Base-by-base conservation (phyloP, 2,329 filamentous ascomycete genomes). In the Zelopaecilomyces penicillatus region DNA sequence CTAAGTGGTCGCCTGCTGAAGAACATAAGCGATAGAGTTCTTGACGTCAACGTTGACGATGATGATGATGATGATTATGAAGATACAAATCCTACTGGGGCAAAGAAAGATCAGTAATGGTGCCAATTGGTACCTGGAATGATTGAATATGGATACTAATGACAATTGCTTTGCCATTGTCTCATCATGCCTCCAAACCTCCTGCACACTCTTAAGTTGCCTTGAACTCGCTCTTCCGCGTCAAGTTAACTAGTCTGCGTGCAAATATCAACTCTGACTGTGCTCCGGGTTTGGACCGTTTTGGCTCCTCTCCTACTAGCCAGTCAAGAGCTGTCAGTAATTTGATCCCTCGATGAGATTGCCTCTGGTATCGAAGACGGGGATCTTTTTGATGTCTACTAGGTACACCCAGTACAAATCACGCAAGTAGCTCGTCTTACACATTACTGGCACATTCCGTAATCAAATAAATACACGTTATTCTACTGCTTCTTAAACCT, bases 151-250 rank as follows among this genome's bases (percentile, higher is more conserved):
- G 48, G 60, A 51, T 63, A 47, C 58, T 47, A 44, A 44, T 47
- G 9, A 4, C 36, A 38, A 46, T 44, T 33, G 51, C 52, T 26
- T 47, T 47, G 53, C 42, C 44, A 53, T 31, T 51, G 57, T 64
- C 64, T 26, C 19, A 7, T n/a, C 10, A 31, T 29, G 11, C 35
- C 12, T 35, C 26, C 19, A 34, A 9, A 10, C n/a, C 31, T 35
- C 27, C 12, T 85, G 88, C 88, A 91, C 85, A 84, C 86, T 85
- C 84, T 95, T 95, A 85, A 95, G 89, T 93, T 95, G 87, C 78
- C 87, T 89, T 78, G 77, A 80, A 70, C 68, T 64, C 73, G 62
- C 74, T 78, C 70, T 70, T 76, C 85, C 78, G 78, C 91, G 82
- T 81, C 79, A 80, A 89, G 87, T 82, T 84, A 82, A 93, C 90